Base-by-base conservation (phyloP, 2,329 filamentous ascomycete species). In the Nigrograna mackinnonii region DNA sequence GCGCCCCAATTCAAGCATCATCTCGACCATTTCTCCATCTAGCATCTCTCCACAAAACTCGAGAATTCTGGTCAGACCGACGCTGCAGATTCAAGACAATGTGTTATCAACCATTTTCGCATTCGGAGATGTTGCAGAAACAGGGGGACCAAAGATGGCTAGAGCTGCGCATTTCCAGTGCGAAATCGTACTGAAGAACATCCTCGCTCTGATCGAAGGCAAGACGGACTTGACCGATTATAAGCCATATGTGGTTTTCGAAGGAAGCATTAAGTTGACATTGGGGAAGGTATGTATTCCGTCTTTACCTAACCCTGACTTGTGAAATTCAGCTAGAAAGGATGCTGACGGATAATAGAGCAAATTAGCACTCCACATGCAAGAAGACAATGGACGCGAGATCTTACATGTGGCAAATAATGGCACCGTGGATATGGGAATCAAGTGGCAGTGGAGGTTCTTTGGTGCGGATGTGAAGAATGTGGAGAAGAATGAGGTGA, bases 111-210 rank as follows among this genome's bases (percentile, higher is more conserved):
- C 82, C 46, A 70, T 86, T 2, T 87, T 83, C 52, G 79, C 78
- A 1, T 76, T 81, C n/a, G 84, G 84, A 14, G 84, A 87, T 48
- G 79, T 87, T 4, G 77, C 81, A 4, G 78, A 79, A 19, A 63
- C 62, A 4, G 75, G 74, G 1, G 71, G 73, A 1, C 77, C 77
- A 5, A 84, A 83, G 55, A 68, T 63, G 31, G 79, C 77, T 0
- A 72, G 82, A 7, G 75, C 80, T 0, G 80, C 79, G 0, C 69
- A 71, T 33, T 68, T 71, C 9, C 83, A 86, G 54, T 79, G 77
- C 3, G 66, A 70, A 21, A 54, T 79, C 4, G 80, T 76, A 0
- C 74, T 74, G 2, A 71, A 76, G 28, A 86, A 86, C 47, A 71
- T 86, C 14, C 54, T 82, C 3, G 64, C 71, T 1, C 63, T 70